Evolutionary conservation across 2,329 filamentous ascomycete species (phyloP), one percentile per base, ranked within the genome.

Genomic region (Elsinoe fawcettii): DNA sequence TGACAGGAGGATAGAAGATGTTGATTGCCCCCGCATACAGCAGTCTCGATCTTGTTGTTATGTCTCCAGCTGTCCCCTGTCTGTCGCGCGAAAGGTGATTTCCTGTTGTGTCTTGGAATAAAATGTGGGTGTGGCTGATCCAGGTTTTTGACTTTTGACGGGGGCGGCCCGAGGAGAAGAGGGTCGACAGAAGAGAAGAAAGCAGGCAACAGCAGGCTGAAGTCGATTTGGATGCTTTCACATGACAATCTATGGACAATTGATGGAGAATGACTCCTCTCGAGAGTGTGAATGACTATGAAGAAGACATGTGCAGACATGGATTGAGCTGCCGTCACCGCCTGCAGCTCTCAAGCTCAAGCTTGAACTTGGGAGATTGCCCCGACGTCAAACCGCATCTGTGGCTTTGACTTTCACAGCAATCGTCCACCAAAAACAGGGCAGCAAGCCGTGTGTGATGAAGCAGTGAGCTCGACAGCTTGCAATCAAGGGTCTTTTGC

Each of bases 141-240:
- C 49, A 53, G 22, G 49, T 53, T 53, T 53, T 53, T 53, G 49
- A 32, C 49, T 53, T n/a, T 39, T 27, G 25, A 27, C 49, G 39
- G 39, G 39, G 39, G 46, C 46, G 46, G 46, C 23, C 46, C 46
- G 46, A 25, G 22, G n/a, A 41, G 18, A 5, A 41, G 37, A 20
- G 6, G n/a, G n/a, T 20, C n/a, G 37, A n/a, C n/a, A n/a, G n/a
- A n/a, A n/a, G n/a, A n/a, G n/a, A n/a, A n/a, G n/a, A n/a, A n/a
- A n/a, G n/a, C 37, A 44, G 39, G 39, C 39, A 22, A 20, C 39
- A 44, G 39, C 22, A 44, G 39, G 39, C 39, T 22, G 39, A 12
- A 37, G 34, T 37, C 34, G 14, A n/a, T 12, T 5, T 37, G 34
- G 14, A 12, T 12, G 34, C 11, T n/a, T 37, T 37, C 14, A 37